Conservation (phyloP, 108 stramenopile genomes). For the Conticribra guillardii region DNA sequence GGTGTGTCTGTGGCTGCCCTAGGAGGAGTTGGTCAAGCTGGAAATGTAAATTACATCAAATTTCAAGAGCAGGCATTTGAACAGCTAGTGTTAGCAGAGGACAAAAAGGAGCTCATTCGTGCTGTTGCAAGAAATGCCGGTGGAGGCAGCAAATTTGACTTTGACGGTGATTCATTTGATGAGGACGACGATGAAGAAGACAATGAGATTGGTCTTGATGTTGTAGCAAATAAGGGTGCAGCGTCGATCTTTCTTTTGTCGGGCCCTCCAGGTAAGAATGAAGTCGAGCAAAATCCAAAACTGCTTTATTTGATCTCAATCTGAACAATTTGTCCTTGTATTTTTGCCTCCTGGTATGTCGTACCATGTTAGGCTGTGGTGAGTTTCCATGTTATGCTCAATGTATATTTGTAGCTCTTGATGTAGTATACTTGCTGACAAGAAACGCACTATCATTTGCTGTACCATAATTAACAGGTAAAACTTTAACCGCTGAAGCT, state of each 20-base stretch:
- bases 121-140: slow-evolving; percentile 64
- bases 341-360: background rate
- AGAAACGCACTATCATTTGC: no score
- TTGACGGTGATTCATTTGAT: slow-evolving; percentile 31
- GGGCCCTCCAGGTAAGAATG: slow-evolving; percentile 73
- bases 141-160: slow-evolving; percentile 25
- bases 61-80: slow-evolving; percentile 41
- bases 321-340: no score
- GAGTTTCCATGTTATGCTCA: slow-evolving; percentile 1
- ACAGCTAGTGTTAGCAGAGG: slow-evolving; percentile 39
- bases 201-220: slow-evolving; percentile 42
- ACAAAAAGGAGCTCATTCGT: slow-evolving; percentile 44
- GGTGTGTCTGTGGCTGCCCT: slow-evolving; percentile 60
- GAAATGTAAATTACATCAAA: slow-evolving; percentile 65
- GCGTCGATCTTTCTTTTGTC: slow-evolving; percentile 60
- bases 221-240: slow-evolving; percentile 44
- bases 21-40: slow-evolving; percentile 62
- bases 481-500: slow-evolving; percentile 73
- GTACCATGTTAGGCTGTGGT: background rate
- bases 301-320: no score
- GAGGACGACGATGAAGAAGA: slow-evolving; percentile 39
- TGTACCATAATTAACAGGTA: slow-evolving; percentile 33
- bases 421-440: no score
- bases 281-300: no score
- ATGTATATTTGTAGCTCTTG: no score